Conservation (phyloP, 768 basidiomycete species). For the Tulasnella sp. region DNA sequence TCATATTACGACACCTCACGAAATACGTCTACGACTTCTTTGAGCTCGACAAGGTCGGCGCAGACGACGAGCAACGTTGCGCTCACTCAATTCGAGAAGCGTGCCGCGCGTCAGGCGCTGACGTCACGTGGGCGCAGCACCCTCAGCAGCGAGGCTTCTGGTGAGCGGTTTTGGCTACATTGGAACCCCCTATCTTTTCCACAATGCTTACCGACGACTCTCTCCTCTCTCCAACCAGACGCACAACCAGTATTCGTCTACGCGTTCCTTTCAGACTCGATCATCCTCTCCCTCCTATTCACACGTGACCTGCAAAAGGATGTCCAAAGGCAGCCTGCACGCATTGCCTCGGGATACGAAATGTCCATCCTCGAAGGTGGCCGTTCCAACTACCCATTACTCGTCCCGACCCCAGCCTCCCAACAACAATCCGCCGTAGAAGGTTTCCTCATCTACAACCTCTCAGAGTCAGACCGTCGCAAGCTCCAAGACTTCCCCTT, state of each 20-base stretch:
- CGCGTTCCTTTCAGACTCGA: conserved; percentile 5
- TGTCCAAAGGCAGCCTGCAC: background rate
- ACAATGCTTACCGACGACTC: background rate
- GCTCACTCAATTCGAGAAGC: conserved; percentile 3
- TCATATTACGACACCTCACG: background rate
- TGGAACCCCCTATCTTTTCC: background rate
- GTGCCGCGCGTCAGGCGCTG: background rate
- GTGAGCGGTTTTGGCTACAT: background rate
- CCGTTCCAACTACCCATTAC: background rate
- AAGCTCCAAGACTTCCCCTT: conserved; percentile 1
- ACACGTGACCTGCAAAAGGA: conserved; percentile 15
- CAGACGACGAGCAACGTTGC: conserved; percentile 1
- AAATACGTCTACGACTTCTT: background rate
- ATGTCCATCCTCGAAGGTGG: conserved; percentile 1
- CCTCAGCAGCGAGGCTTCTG: background rate
- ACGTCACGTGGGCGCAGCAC: background rate
- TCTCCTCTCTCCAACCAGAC: background rate
- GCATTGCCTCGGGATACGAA: background rate
- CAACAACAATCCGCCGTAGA: background rate
- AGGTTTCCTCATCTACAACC: conserved; percentile 1
- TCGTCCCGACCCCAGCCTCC: background rate
- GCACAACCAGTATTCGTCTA: conserved; percentile 13
- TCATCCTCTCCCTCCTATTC: conserved; percentile 14
- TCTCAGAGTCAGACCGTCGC: background rate
- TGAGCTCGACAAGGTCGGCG: background rate